Evolutionary conservation across 169 alveolate genomes (phyloP).

Genomic region (Plasmodium chabaudi): DNA sequence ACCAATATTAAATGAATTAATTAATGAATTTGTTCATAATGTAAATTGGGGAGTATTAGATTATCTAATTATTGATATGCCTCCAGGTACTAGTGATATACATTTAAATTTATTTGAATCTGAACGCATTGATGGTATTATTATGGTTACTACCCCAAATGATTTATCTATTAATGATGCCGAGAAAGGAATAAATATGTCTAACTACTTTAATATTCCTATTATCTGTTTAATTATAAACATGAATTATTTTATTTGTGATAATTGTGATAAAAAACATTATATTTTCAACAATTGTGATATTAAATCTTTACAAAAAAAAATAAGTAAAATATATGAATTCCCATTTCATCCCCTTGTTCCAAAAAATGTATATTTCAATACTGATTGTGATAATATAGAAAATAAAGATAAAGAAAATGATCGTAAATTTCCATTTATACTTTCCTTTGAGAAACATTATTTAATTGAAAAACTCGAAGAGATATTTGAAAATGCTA

Average conservation of each 20-base stretch:
- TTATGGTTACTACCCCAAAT: constrained; percentile 93
- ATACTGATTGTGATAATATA: not conserved
- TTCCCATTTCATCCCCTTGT: constrained; percentile 85
- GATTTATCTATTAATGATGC: constrained; percentile 94
- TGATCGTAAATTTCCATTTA: constrained; percentile 88
- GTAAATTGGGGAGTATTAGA: constrained; percentile 99
- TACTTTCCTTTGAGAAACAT: constrained; percentile 87
- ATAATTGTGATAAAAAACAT: constrained; percentile 89
- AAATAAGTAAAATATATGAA: constrained; percentile 89
- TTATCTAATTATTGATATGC: constrained; percentile 97
- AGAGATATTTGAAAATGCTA: constrained; percentile 82
- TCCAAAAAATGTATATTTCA: constrained; percentile 82
- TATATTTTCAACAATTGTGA: constrained; percentile 91
- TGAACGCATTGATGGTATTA: constrained; percentile 89
- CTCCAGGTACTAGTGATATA: constrained; percentile 99
- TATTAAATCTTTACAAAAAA: constrained; percentile 82
- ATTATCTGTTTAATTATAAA: constrained; percentile 95
- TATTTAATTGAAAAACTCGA: constrained; percentile 78
- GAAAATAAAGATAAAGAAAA: constrained; percentile 30
- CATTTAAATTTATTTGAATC: constrained; percentile 96
- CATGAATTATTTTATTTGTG: constrained; percentile 95
- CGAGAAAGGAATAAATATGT: constrained; percentile 95
- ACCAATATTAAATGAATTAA: constrained; percentile 94
- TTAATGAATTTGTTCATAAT: constrained; percentile 90
- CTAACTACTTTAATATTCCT: constrained; percentile 93